Evolutionary conservation across 1,284 basidiomycete species (phyloP).

Genomic region (Amylostereum areolatum): DNA sequence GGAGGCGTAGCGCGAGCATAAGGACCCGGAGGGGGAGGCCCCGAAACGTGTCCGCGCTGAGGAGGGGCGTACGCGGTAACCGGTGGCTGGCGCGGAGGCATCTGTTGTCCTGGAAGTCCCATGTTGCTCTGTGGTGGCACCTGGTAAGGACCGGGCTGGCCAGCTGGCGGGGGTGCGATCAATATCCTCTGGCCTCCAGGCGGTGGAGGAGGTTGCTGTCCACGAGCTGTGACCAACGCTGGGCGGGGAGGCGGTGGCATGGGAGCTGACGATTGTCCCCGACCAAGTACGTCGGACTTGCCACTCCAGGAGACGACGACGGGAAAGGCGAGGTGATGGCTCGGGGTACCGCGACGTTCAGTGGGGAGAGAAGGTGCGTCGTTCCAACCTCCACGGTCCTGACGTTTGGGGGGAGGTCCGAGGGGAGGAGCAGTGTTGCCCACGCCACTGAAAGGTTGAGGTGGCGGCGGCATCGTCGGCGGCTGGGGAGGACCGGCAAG

Average conservation of each 20-base stretch:
- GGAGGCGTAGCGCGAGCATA: conserved; percentile 23
- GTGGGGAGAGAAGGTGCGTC: conserved; percentile 64
- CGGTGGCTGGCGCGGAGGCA: conserved; percentile 21
- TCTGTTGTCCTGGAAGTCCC: conserved; percentile 20
- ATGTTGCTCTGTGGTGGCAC: conserved; percentile 17
- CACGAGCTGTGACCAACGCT: conserved; percentile 48
- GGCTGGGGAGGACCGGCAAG: conserved; percentile 16
- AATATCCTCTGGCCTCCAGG: conserved; percentile 34
- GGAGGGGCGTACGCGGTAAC: conserved; percentile 31
- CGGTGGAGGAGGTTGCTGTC: conserved; percentile 25
- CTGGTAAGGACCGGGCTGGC: conserved; percentile 22
- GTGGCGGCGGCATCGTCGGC: conserved; percentile 20
- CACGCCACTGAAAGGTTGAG: conserved; percentile 18
- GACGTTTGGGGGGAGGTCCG: conserved; percentile 44
- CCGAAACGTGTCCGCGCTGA: conserved; percentile 19
- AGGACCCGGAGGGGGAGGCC: conserved; percentile 8
- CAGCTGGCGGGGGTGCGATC: conserved; percentile 20
- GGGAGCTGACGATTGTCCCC: conserved; percentile 29
- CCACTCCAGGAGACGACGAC: conserved; percentile 43
- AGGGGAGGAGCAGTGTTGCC: conserved; percentile 21
- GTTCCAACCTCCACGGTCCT: conserved; percentile 86
- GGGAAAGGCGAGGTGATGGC: conserved; percentile 91
- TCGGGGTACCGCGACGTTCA: conserved; percentile 52
- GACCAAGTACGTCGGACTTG: conserved; percentile 37
- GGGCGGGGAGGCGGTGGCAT: conserved; percentile 61